phyloP scores from a whole-genome alignment of 257 asterid species.

The Paraleonurus japonicus region DNA sequence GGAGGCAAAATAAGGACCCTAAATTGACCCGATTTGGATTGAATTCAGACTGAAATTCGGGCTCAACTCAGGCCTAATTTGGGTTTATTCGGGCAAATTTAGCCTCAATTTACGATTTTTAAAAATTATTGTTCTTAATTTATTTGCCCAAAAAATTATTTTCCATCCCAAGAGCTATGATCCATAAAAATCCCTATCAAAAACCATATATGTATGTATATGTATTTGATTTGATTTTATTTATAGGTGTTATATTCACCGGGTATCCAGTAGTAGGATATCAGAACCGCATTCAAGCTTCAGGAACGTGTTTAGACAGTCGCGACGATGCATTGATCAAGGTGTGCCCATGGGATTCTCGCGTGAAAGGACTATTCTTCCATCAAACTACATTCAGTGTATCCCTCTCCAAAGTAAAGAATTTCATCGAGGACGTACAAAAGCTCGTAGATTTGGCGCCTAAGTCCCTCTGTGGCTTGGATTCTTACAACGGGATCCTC shows the following conservation, averaged over 20 bases:
- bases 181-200: too few species aligned
- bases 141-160: too few species aligned
- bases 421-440: constrained; percentile 53
- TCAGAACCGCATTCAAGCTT: constrained; percentile 56
- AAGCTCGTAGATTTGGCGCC: constrained; percentile 43
- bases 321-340: constrained; percentile 31
- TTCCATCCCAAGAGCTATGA: too few species aligned
- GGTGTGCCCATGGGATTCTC: constrained; percentile 63
- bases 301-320: constrained; percentile 62
- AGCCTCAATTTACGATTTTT: too few species aligned
- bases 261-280: constrained; percentile 55
- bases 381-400: constrained; percentile 64
- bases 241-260: constrained; percentile 39
- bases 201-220: too few species aligned
- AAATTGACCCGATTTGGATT: too few species aligned
- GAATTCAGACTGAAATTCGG: too few species aligned
- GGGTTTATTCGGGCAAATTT: too few species aligned
- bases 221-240: too few species aligned
- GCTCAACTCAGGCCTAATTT: too few species aligned
- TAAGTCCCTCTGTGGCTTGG: constrained; percentile 50
- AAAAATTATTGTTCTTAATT: too few species aligned
- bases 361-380: constrained; percentile 49
- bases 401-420: constrained; percentile 36
- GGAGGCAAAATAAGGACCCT: too few species aligned
- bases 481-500: constrained; percentile 51